Evolutionary conservation across 1,139 yeast genomes (phyloP).

Genomic region (Groenewaldozyma auringiensis): DNA sequence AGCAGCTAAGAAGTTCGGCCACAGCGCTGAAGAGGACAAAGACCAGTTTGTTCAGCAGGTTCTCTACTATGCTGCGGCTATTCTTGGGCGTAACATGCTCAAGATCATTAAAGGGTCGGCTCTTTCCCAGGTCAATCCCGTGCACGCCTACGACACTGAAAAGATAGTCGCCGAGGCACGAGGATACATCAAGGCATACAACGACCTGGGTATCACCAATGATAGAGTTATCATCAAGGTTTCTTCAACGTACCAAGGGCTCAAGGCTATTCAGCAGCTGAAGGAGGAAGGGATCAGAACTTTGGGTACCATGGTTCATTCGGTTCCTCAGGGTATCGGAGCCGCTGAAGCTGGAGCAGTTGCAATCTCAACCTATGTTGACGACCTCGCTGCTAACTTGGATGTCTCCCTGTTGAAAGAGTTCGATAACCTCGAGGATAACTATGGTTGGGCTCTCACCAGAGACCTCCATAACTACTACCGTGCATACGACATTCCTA

Average conservation of each 20-base stretch:
- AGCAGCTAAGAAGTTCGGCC: background rate
- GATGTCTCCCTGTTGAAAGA: background rate
- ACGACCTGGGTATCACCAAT: background rate
- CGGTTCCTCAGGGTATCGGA: constrained; percentile 1
- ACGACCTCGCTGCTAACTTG: background rate
- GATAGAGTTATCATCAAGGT: constrained; percentile 3
- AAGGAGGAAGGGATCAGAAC: constrained; percentile 2
- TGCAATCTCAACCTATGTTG: constrained; percentile 4
- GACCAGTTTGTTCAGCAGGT: background rate
- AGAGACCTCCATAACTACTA: constrained; percentile 1
- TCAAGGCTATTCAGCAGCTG: background rate
- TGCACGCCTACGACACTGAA: background rate
- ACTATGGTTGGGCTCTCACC: constrained; percentile 1
- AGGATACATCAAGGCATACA: background rate
- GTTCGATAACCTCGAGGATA: background rate
- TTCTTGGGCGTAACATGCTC: background rate
- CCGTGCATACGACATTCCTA: background rate
- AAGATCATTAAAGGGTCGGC: constrained; percentile 1
- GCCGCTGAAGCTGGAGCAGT: constrained; percentile 4
- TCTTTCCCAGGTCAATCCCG: background rate
- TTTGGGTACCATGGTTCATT: constrained; percentile 3
- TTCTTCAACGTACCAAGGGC: constrained; percentile 3
- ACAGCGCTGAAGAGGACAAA: background rate
- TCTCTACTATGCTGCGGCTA: background rate
- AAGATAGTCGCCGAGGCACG: background rate